Percentiles rank a stretch among this genome's conserved stretches.
Evolutionary conservation across 2,329 filamentous ascomycete genomes (phyloP).

Genomic region (Sporothrix curviconia): DNA sequence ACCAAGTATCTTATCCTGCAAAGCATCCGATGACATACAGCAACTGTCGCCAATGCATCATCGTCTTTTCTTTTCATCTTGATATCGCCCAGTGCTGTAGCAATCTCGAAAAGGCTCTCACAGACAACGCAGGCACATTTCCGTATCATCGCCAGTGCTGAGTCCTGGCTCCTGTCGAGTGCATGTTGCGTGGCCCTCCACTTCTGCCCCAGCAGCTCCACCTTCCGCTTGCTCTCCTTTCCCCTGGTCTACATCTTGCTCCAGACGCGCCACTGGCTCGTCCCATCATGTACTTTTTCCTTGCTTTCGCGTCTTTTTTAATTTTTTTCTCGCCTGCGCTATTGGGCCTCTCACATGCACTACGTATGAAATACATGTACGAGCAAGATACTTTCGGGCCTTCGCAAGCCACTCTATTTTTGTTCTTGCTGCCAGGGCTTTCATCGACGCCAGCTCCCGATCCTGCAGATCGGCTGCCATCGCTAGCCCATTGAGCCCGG

Average conservation of each 20-base stretch:
- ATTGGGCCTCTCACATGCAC: not conserved
- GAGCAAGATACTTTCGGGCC: too few species aligned
- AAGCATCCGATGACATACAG: too few species aligned
- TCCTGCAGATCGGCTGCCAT: not conserved
- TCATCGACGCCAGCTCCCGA: conserved; percentile 3
- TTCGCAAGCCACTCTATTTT: not conserved
- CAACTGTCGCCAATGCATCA: too few species aligned
- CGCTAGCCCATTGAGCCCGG: too few species aligned
- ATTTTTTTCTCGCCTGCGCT: not conserved
- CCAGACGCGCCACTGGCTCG: not conserved
- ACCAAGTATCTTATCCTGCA: too few species aligned
- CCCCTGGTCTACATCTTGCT: not conserved
- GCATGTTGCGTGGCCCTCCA: too few species aligned
- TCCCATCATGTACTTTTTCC: not conserved
- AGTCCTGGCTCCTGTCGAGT: not conserved
- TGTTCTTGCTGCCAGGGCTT: not conserved
- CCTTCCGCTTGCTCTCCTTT: not conserved
- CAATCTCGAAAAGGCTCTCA: too few species aligned
- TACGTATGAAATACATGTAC: too few species aligned
- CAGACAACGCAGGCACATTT: too few species aligned
- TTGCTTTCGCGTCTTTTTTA: conserved; percentile 1
- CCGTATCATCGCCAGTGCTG: too few species aligned
- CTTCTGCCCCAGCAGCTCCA: not conserved
- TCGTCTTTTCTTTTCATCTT: too few species aligned
- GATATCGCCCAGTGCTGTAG: too few species aligned